phyloP scores from a whole-genome alignment of 2,329 filamentous ascomycete genomes.

The Botrytis medusae region DNA sequence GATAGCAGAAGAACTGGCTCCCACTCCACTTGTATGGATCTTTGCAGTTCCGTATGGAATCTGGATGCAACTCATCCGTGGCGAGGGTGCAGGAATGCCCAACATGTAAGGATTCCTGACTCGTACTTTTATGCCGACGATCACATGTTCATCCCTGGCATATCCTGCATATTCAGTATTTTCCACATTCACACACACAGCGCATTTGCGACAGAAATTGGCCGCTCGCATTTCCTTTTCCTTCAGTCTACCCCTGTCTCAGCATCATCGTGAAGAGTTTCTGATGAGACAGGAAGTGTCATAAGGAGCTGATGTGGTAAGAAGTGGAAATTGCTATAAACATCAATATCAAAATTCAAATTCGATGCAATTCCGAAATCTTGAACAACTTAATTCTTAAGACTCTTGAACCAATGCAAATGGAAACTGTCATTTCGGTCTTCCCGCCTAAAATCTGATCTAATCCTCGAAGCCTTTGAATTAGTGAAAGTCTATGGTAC shows the following conservation, averaged over 20 bases:
- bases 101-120: conserved; percentile 17
- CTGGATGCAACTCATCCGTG: conserved; percentile 13
- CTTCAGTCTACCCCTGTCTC: not conserved
- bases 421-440: not conserved
- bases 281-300: not conserved
- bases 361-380: not conserved
- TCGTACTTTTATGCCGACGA: conserved; percentile 11
- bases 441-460: not conserved
- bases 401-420: not conserved
- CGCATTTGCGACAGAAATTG: not conserved
- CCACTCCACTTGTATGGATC: conserved; percentile 8
- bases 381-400: not conserved
- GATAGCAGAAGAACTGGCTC: not conserved
- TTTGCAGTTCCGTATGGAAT: conserved; percentile 3
- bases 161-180: not conserved
- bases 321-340: not conserved
- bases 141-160: conserved; percentile 13
- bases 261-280: not conserved
- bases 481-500: conserved; percentile 5
- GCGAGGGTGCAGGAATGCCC: conserved; percentile 11
- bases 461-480: not conserved
- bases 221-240: not conserved
- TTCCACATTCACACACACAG: not conserved
- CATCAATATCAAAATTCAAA: not conserved
- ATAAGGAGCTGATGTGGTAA: not conserved